Base-by-base conservation (phyloP, 176 grass and related monocot genomes). In the Cenchrus purpureus region DNA sequence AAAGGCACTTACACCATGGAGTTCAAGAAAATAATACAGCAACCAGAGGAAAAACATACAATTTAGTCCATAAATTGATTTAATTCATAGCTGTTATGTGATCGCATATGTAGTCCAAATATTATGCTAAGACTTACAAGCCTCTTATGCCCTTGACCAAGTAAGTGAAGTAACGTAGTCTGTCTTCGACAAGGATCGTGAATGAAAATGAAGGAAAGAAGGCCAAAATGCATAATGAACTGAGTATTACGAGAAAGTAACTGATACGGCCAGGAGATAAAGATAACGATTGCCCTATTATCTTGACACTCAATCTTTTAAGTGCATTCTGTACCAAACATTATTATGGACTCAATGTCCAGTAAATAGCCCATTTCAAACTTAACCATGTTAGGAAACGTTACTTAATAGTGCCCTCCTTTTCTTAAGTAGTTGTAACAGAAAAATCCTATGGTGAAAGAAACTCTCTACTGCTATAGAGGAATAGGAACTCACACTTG, bases 401-500 rank as follows among this genome's bases (percentile, higher is more conserved):
- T 42, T 51, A 65, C 19, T 53, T 51, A 16, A 80, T 75, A 61
- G n/a, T 78, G 42, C 8, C 29, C 42, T 73, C 68, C 83, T 45
- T 52, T 63, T 57, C 76, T 69, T 59, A 12, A 51, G 17, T 84
- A 68, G 61, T 37, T 71, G 14, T 17, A 34, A 77, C 64, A 19
- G 75, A 54, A 79, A 64, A 70, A 40, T 53, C 58, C 13, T 57
- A 71, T 81, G 7, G 54, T 84, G 68, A 87, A 74, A 74, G 51
- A 11, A 68, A 74, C 42, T 74, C 31, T 11, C 5, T 31, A 87
- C 52, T 64, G 53, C 2, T 63, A 16, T 74, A 79, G 13, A 83
- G 49, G 53, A 74, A 87, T 58, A 81, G 51, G 65, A 84, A 82
- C 91, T 90, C 85, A 93, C 89, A 97, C 87, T 97, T 97, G 94